These are phyloP conservation scores for Peronospora farinosa DNA, from an alignment of 352 stramenopile genomes.

Conservation along the genomic window DNA sequence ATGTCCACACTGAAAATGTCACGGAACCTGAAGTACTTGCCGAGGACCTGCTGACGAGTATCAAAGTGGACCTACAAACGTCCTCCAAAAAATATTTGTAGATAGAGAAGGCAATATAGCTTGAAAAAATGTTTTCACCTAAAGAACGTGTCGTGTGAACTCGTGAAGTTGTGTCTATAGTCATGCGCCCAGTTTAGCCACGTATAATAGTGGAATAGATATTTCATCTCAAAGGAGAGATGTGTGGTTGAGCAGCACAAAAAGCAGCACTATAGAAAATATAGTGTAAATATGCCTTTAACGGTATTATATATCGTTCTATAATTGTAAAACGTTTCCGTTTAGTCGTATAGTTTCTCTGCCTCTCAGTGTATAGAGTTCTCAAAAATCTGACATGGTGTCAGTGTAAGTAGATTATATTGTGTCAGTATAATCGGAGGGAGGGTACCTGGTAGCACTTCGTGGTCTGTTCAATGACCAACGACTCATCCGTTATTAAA, in stretches of 20 bases:
- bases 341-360: too few relatives aligned
- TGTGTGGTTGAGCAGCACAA: constrained; percentile 31
- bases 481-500: too few relatives aligned
- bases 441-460: too few relatives aligned
- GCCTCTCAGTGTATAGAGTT: too few relatives aligned
- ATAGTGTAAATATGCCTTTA: too few relatives aligned
- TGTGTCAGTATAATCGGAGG: too few relatives aligned
- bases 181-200: not conserved
- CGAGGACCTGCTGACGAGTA: not conserved
- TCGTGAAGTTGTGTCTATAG: not conserved
- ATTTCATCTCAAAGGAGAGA: constrained; percentile 43
- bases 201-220: constrained; percentile 40
- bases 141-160: not conserved
- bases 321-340: too few relatives aligned
- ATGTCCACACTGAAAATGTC: constrained; percentile 1
- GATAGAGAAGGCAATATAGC: not conserved
- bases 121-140: not conserved
- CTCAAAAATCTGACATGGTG: too few relatives aligned
- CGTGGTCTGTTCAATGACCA: too few relatives aligned
- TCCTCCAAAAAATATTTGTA: not conserved
- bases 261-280: too few relatives aligned
- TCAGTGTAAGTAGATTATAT: too few relatives aligned
- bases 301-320: too few relatives aligned
- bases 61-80: not conserved
- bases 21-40: not conserved